A percentile compares a stretch with the other conserved stretches of the same genome.
These are phyloP conservation scores for Candida frijolesensis DNA, from an alignment of 1,139 yeast species.

Conservation along the genomic window DNA sequence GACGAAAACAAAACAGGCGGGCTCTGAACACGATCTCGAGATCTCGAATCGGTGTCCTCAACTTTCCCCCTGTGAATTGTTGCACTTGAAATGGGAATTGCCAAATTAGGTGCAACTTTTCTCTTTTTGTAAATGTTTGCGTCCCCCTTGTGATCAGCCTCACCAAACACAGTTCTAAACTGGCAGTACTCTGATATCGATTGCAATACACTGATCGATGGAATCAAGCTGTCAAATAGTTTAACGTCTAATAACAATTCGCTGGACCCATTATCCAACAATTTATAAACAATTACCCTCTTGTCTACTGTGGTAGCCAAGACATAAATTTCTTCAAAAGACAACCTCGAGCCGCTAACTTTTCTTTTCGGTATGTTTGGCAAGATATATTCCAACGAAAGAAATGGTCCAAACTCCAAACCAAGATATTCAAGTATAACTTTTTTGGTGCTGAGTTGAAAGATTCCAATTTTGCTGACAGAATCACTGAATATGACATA, in stretches of 20 bases:
- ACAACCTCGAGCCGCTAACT: slow-evolving; percentile 5
- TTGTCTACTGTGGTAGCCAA: slow-evolving; percentile 27
- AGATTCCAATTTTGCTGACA: slow-evolving; percentile 34
- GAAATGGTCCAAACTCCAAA: slow-evolving; percentile 32
- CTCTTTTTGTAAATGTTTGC: slow-evolving; percentile 7
- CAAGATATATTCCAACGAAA: slow-evolving; percentile 13
- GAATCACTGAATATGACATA: slow-evolving; percentile 32
- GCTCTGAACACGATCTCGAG: not conserved
- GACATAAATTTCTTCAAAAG: slow-evolving; percentile 25
- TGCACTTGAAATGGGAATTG: not conserved
- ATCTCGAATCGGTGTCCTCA: not conserved
- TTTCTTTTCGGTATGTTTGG: slow-evolving; percentile 10
- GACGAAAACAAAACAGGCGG: not conserved
- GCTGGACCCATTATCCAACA: slow-evolving; percentile 23
- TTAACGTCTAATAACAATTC: slow-evolving; percentile 17
- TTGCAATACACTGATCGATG: slow-evolving; percentile 14
- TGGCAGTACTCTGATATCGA: slow-evolving; percentile 1
- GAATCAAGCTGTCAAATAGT: slow-evolving; percentile 16
- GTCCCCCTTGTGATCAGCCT: not conserved
- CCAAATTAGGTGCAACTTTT: slow-evolving; percentile 6
- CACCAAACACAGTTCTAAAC: slow-evolving; percentile 5
- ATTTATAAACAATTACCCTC: slow-evolving; percentile 26
- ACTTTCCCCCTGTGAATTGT: not conserved
- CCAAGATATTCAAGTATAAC: slow-evolving; percentile 23
- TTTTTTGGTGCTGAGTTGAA: slow-evolving; percentile 24